These are phyloP conservation scores for Ascochyta clinopodiicola DNA, from an alignment of 2,329 filamentous ascomycete genomes.

Conservation along the genomic window DNA sequence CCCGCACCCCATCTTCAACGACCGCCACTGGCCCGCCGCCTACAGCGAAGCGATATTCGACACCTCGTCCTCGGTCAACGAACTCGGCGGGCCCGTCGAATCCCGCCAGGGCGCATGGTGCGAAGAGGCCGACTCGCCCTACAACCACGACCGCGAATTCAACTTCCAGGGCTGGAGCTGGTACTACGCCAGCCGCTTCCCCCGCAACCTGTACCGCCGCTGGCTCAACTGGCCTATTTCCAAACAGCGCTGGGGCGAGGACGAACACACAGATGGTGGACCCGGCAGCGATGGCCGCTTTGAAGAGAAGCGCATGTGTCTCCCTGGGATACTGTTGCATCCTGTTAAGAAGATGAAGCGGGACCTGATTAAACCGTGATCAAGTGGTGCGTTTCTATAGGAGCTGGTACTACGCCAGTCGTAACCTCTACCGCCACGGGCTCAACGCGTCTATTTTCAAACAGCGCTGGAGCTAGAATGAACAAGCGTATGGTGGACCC, in stretches of 20 bases:
- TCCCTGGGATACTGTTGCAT: constrained; percentile 88
- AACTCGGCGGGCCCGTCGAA: constrained; percentile 58
- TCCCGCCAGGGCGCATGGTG: constrained; percentile 62
- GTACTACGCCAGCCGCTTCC: constrained; percentile 90
- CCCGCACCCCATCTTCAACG: constrained; percentile 87
- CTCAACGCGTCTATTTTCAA: constrained; percentile 80
- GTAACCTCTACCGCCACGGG: constrained; percentile 85
- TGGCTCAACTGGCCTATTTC: constrained; percentile 86
- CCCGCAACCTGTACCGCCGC: constrained; percentile 78
- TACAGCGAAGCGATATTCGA: constrained; percentile 84
- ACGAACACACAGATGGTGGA: constrained; percentile 64
- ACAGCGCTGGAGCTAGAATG: constrained; percentile 78
- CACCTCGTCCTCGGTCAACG: constrained; percentile 48
- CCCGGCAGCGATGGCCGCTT: constrained; percentile 52
- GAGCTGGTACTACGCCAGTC: constrained; percentile 90
- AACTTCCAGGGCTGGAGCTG: constrained; percentile 87
- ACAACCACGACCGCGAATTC: constrained; percentile 75
- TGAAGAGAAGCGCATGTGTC: constrained; percentile 80
- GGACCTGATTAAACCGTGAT: constrained; percentile 28
- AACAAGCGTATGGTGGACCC: constrained; percentile 58
- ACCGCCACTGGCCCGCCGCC: constrained; percentile 81
- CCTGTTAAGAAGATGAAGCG: constrained; percentile 72
- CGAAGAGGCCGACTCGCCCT: constrained; percentile 51
- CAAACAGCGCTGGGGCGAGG: constrained; percentile 78
- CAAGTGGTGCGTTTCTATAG: constrained; percentile 39